phyloP scores from a whole-genome alignment of 73 alveolate genomes.

The Halteria grandinella region DNA sequence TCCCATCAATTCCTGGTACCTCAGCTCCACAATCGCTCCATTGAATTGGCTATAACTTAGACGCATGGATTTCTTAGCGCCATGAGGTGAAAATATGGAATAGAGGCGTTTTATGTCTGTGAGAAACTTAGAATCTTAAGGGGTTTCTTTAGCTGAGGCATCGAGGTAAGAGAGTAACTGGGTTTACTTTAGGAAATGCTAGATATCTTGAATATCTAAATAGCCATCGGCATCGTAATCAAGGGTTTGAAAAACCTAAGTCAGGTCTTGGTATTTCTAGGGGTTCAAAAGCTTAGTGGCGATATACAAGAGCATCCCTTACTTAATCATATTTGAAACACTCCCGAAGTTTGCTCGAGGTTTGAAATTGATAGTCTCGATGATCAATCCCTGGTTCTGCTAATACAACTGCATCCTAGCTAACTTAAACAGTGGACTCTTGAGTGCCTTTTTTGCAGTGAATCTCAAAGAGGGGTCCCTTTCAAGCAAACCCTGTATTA shows the following conservation, averaged over 20 bases:
- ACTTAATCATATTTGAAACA: slow-evolving; percentile 21
- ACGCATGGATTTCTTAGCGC: too few species aligned
- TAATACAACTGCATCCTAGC: background rate
- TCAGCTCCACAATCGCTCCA: slow-evolving; percentile 33
- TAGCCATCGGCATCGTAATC: slow-evolving; percentile 33
- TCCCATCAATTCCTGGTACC: slow-evolving; percentile 30
- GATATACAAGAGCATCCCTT: slow-evolving; percentile 48
- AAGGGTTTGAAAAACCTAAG: slow-evolving; percentile 12
- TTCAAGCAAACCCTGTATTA: slow-evolving; percentile 27
- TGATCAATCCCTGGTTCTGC: background rate
- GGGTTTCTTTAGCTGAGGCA: too few species aligned
- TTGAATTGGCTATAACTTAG: too few species aligned
- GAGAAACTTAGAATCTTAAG: too few species aligned
- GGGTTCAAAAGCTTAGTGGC: slow-evolving; percentile 35
- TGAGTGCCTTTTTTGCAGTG: slow-evolving; percentile 35
- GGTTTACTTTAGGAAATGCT: too few species aligned
- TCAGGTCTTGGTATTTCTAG: slow-evolving; percentile 21
- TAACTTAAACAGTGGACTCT: slow-evolving; percentile 1
- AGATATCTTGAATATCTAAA: background rate
- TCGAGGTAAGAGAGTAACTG: too few species aligned
- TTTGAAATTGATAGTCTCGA: slow-evolving; percentile 1
- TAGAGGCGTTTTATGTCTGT: too few species aligned
- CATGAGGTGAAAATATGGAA: too few species aligned
- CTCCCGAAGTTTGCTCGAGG: background rate
- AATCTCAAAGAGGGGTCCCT: background rate